These are phyloP conservation scores for Fraxinus latifolia DNA, from an alignment of 305 asterid genomes.

Conservation along the genomic window DNA sequence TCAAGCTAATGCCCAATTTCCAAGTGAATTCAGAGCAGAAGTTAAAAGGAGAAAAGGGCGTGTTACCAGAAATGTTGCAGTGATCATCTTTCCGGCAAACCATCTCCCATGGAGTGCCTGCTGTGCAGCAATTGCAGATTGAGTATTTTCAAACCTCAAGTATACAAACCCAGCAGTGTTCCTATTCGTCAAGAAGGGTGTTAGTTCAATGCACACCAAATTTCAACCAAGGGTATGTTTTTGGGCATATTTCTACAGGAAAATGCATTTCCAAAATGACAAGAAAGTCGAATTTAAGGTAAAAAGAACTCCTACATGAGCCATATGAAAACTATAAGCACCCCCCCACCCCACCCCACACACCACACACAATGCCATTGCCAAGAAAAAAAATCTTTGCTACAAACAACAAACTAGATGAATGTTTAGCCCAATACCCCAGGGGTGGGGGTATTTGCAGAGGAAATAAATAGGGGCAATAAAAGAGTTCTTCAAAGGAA, in stretches of 20 bases:
- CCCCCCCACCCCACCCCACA: neutral
- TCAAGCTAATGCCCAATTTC: neutral
- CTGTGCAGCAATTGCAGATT: slow-evolving; percentile 59
- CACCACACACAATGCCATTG: neutral
- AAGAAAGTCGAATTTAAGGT: neutral
- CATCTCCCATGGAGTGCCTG: slow-evolving; percentile 74
- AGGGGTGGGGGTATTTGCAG: neutral
- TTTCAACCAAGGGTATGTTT: neutral
- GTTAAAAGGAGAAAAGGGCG: neutral
- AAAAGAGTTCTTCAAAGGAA: neutral
- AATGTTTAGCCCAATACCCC: neutral
- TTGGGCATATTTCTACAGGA: neutral
- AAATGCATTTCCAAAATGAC: neutral
- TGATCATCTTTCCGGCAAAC: slow-evolving; percentile 82
- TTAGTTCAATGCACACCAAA: slow-evolving; percentile 14
- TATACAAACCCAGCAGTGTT: slow-evolving; percentile 62
- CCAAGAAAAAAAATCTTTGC: neutral
- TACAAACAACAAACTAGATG: neutral
- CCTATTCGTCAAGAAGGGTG: slow-evolving; percentile 31
- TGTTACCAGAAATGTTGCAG: slow-evolving; percentile 65
- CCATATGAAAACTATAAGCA: neutral
- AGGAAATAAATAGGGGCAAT: neutral
- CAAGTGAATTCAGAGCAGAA: neutral
- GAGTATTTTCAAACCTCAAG: slow-evolving; percentile 55
- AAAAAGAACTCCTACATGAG: neutral